Evolutionary conservation across 2,329 filamentous ascomycete species (phyloP), one percentile per base, ranked within the genome.

Genomic region (Diaporthe sp.): DNA sequence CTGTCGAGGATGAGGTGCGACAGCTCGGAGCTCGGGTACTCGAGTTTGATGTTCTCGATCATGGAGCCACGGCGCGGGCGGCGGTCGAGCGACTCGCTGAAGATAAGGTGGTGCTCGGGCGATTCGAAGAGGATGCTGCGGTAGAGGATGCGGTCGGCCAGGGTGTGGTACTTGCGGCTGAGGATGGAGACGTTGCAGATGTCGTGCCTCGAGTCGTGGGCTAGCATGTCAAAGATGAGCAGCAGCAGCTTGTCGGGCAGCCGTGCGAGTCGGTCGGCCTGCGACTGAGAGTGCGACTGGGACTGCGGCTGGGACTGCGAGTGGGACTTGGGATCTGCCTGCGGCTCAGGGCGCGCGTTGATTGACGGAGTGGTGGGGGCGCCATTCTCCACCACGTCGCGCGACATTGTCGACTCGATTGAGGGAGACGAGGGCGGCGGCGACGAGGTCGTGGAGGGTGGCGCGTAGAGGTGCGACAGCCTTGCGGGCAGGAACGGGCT

Each of bases 111-210:
- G 31, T 88, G 84, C 77, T 88, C 85, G 0, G 87, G 86, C 42
- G 83, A 84, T 51, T 86, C 82, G 81, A 88, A 89, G 31, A 83
- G 84, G 2, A 88, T 85, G 6, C 82, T 85, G 78, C 86, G 84
- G 81, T 89, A 88, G 31, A 89, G 82, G 12, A 88, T 81, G 4
- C 86, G 84, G 78, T 88, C 87, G 77, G 86, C 86, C 31, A 88
- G 79, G 61, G 80, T 80, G 77, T 89, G 87, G 77, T 86, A 85
- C 34, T 80, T 81, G 71, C 83, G 83, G 80, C 84, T 87, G 53
- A 87, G 81, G 15, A 84, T 83, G 53, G 86, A 87, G 28, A 88
- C 81, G 78, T 79, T 83, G 82, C 84, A 86, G 44, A 88, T 83
- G 78, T 87, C 86, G 77, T 81, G 82, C 71, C 83, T 82, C 20